Evolutionary conservation across 2,329 filamentous ascomycete genomes (phyloP), one percentile per base, ranked within the genome.

Genomic region (Achaetomium macrosporum): DNA sequence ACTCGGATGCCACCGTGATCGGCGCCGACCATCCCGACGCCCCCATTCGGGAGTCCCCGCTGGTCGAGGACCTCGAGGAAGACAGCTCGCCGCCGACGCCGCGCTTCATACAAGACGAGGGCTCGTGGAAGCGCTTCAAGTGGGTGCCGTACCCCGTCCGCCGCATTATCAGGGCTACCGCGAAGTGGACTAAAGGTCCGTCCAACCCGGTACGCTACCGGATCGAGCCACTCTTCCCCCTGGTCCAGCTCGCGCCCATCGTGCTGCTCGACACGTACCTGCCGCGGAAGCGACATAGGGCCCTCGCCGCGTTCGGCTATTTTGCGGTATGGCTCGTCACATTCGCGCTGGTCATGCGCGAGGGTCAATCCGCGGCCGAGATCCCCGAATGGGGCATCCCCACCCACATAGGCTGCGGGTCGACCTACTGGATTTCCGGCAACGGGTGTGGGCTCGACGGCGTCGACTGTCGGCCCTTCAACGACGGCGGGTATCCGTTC

Each of bases 381-480:
- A 79, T 92, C 50, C 77, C 77, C 13, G 83, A 79, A 44, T 88
- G 85, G 72, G 87, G 86, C 15, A 74, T 71, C 42, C 86, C 87
- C 0, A 74, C 78, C 50, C 75, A 77, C 49, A 80, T 92, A 41
- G 73, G 80, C 30, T 93, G 88, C 66, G 80, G 78, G 12, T 76
- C 79, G 50, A 78, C 83, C 13, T 88, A 87, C 64, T 93, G 88
- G 87, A 76, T 73, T 9, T 66, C 82, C 36, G 84, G 82, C 33
- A 91, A 90, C 63, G 72, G 71, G 12, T 93, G 88, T 66, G 88
- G 87, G 0, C 64, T 92, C 13, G 83, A 92, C 59, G 88, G 88
- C 7, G 81, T 83, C 55, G 74, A 82, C 47, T 93, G 88, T 64
- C 81, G 87, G 9, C 88, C 88, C 0, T 93, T 93, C 63, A 79